Percentiles rank a stretch among this genome's conserved stretches.
Evolutionary conservation across 2,329 filamentous ascomycete genomes (phyloP).

Genomic region (Dactylellina drechsleri): DNA sequence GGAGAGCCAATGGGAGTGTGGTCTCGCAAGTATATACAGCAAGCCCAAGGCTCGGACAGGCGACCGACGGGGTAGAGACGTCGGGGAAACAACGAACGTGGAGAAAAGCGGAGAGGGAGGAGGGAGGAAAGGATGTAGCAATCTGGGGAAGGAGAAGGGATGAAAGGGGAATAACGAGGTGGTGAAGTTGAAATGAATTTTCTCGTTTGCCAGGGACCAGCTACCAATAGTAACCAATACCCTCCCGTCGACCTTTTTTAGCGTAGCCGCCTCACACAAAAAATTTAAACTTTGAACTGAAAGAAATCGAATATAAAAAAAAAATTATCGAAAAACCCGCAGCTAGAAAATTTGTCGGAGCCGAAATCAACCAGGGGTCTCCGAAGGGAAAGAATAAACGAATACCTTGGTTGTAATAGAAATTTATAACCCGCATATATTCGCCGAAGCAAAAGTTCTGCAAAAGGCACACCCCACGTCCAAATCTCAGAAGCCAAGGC

Average conservation of each 20-base stretch:
- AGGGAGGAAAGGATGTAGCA: constrained; percentile 19
- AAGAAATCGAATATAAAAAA: constrained; percentile 6
- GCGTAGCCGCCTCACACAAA: constrained; percentile 10
- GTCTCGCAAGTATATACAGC: constrained; percentile 34
- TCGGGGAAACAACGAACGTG: constrained; percentile 24
- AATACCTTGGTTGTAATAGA: neutral
- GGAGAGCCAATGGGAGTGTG: constrained; percentile 3
- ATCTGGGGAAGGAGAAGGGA: constrained; percentile 41
- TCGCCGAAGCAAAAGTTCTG: constrained; percentile 6
- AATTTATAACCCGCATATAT: constrained; percentile 1
- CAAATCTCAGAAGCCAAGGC: neutral
- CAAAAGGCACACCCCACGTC: constrained; percentile 11
- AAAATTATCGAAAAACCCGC: neutral
- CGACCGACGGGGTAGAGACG: constrained; percentile 17
- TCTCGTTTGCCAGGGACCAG: constrained; percentile 21
- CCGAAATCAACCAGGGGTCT: constrained; percentile 20
- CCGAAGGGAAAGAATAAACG: constrained; percentile 8
- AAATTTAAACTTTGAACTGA: constrained; percentile 1
- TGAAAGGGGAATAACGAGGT: constrained; percentile 36
- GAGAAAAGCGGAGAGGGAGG: constrained; percentile 22
- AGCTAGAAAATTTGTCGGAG: constrained; percentile 43
- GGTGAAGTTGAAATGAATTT: constrained; percentile 4
- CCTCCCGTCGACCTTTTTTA: too few species aligned
- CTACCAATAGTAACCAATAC: neutral
- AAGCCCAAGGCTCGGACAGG: constrained; percentile 6